These are phyloP conservation scores for Davidsoniella australis DNA, from an alignment of 2,329 filamentous ascomycete genomes.

Conservation along the genomic window DNA sequence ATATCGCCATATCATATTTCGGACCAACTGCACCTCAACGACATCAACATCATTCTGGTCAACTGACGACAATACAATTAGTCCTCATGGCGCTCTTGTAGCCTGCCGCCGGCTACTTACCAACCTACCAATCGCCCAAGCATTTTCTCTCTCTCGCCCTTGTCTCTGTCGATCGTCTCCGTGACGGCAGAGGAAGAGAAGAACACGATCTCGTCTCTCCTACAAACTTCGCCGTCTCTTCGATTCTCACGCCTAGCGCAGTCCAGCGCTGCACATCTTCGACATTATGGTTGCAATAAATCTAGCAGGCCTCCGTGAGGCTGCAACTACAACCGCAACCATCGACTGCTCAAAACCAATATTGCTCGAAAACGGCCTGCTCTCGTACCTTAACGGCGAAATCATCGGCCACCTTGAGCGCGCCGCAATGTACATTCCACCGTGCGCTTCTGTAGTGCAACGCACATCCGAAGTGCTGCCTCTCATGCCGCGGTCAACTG, in stretches of 20 bases:
- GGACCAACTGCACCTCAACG: too few species aligned
- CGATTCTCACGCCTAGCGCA: not conserved
- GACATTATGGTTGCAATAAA: slow-evolving; percentile 4
- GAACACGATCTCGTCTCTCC: not conserved
- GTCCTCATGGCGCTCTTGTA: slow-evolving; percentile 1
- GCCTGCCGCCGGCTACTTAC: not conserved
- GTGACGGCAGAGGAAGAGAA: not conserved
- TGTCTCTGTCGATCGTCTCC: not conserved
- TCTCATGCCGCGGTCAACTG: slow-evolving; percentile 5
- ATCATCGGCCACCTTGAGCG: slow-evolving; percentile 3
- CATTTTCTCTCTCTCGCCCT: not conserved
- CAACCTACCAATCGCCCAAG: not conserved
- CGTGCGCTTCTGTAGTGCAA: not conserved
- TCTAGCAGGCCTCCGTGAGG: not conserved
- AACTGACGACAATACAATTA: not conserved
- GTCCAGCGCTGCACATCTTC: not conserved
- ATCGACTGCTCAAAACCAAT: slow-evolving; percentile 10
- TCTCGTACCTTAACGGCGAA: slow-evolving; percentile 8
- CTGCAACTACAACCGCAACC: not conserved
- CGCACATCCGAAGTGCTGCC: not conserved
- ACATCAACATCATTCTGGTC: not conserved
- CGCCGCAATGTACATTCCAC: slow-evolving; percentile 5
- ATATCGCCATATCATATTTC: too few species aligned
- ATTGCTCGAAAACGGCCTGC: slow-evolving; percentile 5
- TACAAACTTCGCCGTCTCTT: not conserved